A percentile compares a stretch with the other conserved stretches of the same genome.
phyloP scores from a whole-genome alignment of 2,329 filamentous ascomycete species.

The Chrysoporthe puriensis region DNA sequence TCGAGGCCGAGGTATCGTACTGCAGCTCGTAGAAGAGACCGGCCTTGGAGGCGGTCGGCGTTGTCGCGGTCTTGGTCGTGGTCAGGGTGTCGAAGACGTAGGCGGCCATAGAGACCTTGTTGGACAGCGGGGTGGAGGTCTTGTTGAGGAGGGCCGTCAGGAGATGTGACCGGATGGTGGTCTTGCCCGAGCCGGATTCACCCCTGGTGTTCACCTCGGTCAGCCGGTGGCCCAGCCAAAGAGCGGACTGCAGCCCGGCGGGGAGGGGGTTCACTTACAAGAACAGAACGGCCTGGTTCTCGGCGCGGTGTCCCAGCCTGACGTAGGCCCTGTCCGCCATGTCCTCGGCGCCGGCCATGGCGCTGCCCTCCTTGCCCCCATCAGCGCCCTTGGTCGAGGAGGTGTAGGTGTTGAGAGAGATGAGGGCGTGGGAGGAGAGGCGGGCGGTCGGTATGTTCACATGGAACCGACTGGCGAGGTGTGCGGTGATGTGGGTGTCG shows the following conservation, averaged over 20 bases:
- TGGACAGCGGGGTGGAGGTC: constrained; percentile 89
- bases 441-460: constrained; percentile 84
- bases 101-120: constrained; percentile 88
- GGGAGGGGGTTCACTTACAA: constrained; percentile 64
- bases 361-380: constrained; percentile 89
- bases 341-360: constrained; percentile 90
- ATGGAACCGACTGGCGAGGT: constrained; percentile 89
- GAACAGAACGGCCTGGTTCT: constrained; percentile 92
- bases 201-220: constrained; percentile 61
- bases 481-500: constrained; percentile 71
- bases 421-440: constrained; percentile 87
- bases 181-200: constrained; percentile 95
- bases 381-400: constrained; percentile 85
- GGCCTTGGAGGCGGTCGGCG: constrained; percentile 92
- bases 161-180: constrained; percentile 87
- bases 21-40: constrained; percentile 95
- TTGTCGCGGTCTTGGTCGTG: constrained; percentile 95
- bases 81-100: constrained; percentile 97
- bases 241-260: background rate
- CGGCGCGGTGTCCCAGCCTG: constrained; percentile 81
- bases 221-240: background rate
- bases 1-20: constrained; percentile 86
- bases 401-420: constrained; percentile 93
- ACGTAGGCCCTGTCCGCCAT: constrained; percentile 85
- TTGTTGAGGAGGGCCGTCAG: constrained; percentile 84